Base-by-base conservation (phyloP, 2,329 filamentous ascomycete species). In the Shiraia bambusicola region DNA sequence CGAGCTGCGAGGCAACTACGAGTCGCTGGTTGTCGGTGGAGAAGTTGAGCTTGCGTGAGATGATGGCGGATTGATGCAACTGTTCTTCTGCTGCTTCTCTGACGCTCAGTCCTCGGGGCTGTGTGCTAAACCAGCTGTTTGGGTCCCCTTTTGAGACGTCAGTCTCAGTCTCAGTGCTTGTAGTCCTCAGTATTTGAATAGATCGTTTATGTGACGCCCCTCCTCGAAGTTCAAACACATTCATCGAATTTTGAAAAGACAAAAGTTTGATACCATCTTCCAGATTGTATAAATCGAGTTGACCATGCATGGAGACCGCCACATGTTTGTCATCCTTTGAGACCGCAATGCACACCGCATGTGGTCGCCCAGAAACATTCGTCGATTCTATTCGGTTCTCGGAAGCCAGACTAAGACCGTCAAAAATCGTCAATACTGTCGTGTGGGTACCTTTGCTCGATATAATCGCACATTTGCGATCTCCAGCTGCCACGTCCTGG, bases 1-100 rank as follows among this genome's bases (percentile, higher is more conserved):
- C 62, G 3, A 67, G 52, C 34, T 66, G 65, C 1, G 63, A 66
- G 7, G 65, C 63, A 13, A 68, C 59, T 10, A 62, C 57, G 12
- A 69, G 55, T 12, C 52, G 50, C 37, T 57, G 58, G 27, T 56
- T 60, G 43, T 69, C 60, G 6, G 59, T 54, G 1, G 64, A 67
- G 27, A 68, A 69, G 34, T 64, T 58, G 2, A 68, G 39, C 38
- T 58, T 66, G 22, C 65, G 52, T 11, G 61, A 59, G 17, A 65
- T 55, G 17, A 64, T 53, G 4, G 52, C 52, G 17, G 52, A 49
- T 34, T 57, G 54, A 36, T 50, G 36, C 28, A 57, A 52, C 6
- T 59, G 56, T 28, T 68, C 65, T 36, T 67, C 63, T n/a, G 61
- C 58, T 4, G 40, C 49, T 37, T 61, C 58, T 45, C 40, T 51